Conservation (phyloP, 1,284 basidiomycete genomes). For the Gomphus bonarii region DNA sequence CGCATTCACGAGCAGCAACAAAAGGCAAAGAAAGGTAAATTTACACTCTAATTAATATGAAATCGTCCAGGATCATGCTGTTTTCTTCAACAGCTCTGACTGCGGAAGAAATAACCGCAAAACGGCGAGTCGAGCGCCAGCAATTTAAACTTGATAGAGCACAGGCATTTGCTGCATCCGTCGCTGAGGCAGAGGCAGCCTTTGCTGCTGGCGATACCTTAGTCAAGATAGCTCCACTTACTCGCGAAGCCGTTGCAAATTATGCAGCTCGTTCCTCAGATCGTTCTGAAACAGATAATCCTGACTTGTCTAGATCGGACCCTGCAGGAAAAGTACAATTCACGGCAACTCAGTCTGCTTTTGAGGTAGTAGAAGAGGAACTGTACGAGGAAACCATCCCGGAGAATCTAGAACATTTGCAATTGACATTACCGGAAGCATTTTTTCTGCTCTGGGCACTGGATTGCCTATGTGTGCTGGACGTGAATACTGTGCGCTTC, state of each 20-base stretch:
- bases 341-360: background rate
- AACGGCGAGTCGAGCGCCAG: constrained; percentile 73
- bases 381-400: constrained; percentile 32
- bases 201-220: constrained; percentile 45
- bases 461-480: constrained; percentile 72
- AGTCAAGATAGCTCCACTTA: constrained; percentile 6
- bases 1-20: constrained; percentile 54
- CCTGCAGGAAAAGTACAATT: background rate
- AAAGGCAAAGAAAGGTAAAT: constrained; percentile 47
- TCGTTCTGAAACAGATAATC: constrained; percentile 2
- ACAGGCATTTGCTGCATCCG: constrained; percentile 61
- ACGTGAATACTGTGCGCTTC: constrained; percentile 48
- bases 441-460: constrained; percentile 85
- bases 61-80: background rate
- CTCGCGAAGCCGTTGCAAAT: constrained; percentile 10
- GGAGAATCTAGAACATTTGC: constrained; percentile 82
- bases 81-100: constrained; percentile 44
- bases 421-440: constrained; percentile 85
- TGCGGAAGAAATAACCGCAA: constrained; percentile 81
- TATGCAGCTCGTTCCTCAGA: background rate
- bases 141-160: constrained; percentile 89
- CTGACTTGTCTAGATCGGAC: constrained; percentile 2
- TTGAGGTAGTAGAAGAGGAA: constrained; percentile 13
- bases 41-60: background rate
- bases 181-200: constrained; percentile 62